Evolutionary conservation across 2,329 filamentous ascomycete genomes (phyloP), one percentile per base, ranked within the genome.

Genomic region (Sclerotinia minor): DNA sequence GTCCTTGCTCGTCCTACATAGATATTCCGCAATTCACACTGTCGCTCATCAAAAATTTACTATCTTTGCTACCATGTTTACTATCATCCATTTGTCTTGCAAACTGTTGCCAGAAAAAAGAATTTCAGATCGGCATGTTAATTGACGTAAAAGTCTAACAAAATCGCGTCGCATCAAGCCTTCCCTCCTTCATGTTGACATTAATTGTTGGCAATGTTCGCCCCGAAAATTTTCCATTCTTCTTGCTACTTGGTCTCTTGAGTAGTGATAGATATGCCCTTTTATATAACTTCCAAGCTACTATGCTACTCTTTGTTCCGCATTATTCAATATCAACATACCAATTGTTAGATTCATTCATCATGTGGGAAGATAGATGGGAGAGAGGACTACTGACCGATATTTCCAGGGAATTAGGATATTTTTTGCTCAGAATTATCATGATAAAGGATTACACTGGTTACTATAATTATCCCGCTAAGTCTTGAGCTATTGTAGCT

Each of bases 361-460:
- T 7, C 8, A 13, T 15, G 3, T 2, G 21, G 7, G 8, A 41
- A 13, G 1, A 24, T 1, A 15, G 3, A 11, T 9, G 3, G 6
- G 3, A 57, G 15, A 0, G 17, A 0, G 17, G 24, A 4, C 2
- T 11, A 11, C 54, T 13, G 38, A 19, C 2, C 19, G 13, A 44
- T 57, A 11, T 3, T 32, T 57, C 7, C 15, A 44, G n/a, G 26
- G 32, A 19, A 41, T 19, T 5, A 2, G 9, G 2, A 19, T 5
- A 1, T 11, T 7, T 4, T 19, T 32, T 2, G 1, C 2, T 2
- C 6, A 1, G 6, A 1, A 1, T 9, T 13, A 55, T 19, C 6
- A 19, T 9, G 11, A 1, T 2, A 21, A 19, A n/a, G 15, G 17
- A 2, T 35, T 4, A 9, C 1, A 0, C 9, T 5, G 8, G 0